Evolutionary conservation across 148 eudicot species (phyloP).

Genomic region (Rhododendron griersonianum): DNA sequence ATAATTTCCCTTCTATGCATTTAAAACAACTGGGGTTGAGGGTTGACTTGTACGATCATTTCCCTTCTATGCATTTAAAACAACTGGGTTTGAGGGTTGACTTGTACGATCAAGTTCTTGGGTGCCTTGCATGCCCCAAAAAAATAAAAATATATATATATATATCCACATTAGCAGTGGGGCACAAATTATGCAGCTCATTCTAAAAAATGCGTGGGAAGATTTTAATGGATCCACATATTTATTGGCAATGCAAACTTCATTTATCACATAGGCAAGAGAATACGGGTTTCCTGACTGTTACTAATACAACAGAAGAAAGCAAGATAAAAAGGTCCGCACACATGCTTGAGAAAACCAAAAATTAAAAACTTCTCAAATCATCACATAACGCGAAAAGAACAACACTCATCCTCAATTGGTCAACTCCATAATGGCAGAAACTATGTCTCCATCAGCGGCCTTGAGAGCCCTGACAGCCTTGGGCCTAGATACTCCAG

Average conservation of each 20-base stretch:
- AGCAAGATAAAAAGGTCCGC: not conserved
- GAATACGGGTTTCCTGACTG: not conserved
- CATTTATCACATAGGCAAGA: constrained; percentile 1
- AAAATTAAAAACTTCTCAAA: not conserved
- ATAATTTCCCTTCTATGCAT: not conserved
- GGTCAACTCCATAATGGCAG: constrained; percentile 88
- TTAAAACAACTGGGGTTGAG: not conserved
- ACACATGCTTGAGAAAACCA: not conserved
- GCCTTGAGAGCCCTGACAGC: constrained; percentile 80
- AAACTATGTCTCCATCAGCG: constrained; percentile 71
- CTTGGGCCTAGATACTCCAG: constrained; percentile 63
- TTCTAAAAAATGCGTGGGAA: not conserved
- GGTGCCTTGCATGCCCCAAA: not conserved
- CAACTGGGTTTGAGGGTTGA: not conserved
- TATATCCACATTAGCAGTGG: not conserved
- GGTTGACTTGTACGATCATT: not conserved
- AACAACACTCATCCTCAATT: constrained; percentile 20
- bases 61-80: not conserved
- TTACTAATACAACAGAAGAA: constrained; percentile 4
- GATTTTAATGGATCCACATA: not conserved
- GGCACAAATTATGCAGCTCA: not conserved
- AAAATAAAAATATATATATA: too few relatives aligned
- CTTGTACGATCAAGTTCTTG: not conserved
- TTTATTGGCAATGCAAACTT: not conserved
- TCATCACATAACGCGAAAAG: not conserved